phyloP scores from a whole-genome alignment of 192 early-diverging fungal genomes.

The Backusella luteola region DNA sequence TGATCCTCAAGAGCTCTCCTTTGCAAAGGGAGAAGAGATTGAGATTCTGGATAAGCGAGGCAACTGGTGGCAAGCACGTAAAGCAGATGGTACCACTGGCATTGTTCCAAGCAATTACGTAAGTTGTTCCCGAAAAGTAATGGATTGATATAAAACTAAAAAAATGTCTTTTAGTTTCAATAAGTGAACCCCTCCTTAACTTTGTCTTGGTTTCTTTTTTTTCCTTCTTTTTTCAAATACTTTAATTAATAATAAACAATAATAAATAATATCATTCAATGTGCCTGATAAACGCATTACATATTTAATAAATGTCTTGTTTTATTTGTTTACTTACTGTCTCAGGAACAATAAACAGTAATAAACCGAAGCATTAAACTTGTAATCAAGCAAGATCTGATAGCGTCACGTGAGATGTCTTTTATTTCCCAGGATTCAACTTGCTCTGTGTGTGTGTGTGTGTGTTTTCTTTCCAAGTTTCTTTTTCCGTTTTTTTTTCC shows the following conservation, averaged over 20 bases:
- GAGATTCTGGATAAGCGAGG: slow-evolving; percentile 89
- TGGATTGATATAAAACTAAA: not conserved
- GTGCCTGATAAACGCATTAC: not conserved
- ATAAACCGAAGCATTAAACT: too few relatives aligned
- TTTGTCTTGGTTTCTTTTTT: not conserved
- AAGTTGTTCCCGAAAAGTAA: not conserved
- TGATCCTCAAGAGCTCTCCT: slow-evolving; percentile 88
- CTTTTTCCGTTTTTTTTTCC: not conserved
- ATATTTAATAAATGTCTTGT: not conserved
- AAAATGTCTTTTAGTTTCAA: not conserved
- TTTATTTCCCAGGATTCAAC: not conserved
- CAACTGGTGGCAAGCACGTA: slow-evolving; percentile 96
- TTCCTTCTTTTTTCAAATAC: not conserved
- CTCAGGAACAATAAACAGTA: not conserved
- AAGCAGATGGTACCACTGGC: slow-evolving; percentile 73
- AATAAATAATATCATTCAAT: not conserved
- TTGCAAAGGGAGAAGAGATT: slow-evolving; percentile 84
- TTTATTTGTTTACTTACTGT: not conserved
- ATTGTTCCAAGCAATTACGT: slow-evolving; percentile 90
- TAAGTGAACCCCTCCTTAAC: not conserved
- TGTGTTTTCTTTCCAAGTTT: not conserved
- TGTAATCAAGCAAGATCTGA: too few relatives aligned
- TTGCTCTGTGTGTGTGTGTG: not conserved
- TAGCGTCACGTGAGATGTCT: not conserved
- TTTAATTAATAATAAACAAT: not conserved